Evolutionary conservation across 768 basidiomycete genomes (phyloP), one percentile per base, ranked within the genome.

Genomic region (Lentinula sp.): DNA sequence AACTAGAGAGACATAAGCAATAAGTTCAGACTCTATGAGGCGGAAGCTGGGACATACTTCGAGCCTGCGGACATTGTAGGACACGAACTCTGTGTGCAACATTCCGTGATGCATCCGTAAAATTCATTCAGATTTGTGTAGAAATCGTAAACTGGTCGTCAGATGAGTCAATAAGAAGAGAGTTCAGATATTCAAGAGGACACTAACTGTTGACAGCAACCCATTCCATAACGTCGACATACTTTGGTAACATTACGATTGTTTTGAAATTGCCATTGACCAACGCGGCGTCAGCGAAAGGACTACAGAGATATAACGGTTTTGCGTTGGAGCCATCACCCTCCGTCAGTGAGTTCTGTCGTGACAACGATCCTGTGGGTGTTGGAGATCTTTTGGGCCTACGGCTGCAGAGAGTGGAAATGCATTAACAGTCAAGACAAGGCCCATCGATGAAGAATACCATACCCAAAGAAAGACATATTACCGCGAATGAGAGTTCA

Each of bases 191-290:
- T n/a, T 35, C 32, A 49, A 50, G 48, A 37, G 33, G 57, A 52
- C 58, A 82, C 88, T 70, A 67, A 96, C 95, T 85, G 68, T 96
- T 96, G 46, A 94, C 90, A 10, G 94, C 95, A 33, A 96, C 95
- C 95, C 95, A 97, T 71, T 97, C 95, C 82, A 93, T 95, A 61
- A 93, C 87, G 70, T 96, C 93, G 33, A 92, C 89, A 67, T 95
- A 97, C 32, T 96, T 97, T 6, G 96, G 96, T 58, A 94, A 81
- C 75, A 94, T 90, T 61, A 98, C 95, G 68, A 98, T 98, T 3
- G 95, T 97, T 78, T 96, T 98, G 80, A 97, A 98, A 74, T 95
- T 97, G 23, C 96, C 96, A 73, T 96, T 98, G 62, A 98, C 95
- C 48, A 98, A 82, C 0, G 96, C 93, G 1, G 94, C 90, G 67